phyloP scores from a whole-genome alignment of 1,139 yeast genomes.

The Sugiyamaella grinbergsii region DNA sequence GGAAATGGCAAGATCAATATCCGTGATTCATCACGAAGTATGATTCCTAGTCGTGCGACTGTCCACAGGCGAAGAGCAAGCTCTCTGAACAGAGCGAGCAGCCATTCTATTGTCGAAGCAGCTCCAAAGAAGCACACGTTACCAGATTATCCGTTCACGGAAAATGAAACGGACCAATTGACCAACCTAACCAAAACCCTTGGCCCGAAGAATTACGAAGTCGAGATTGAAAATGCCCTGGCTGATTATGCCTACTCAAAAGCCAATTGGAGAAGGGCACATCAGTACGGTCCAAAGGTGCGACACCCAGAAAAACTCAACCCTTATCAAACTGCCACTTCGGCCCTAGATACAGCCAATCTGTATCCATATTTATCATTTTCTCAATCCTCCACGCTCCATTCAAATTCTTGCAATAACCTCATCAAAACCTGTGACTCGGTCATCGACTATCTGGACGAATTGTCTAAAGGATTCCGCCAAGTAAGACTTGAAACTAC shows the following conservation, averaged over 20 bases:
- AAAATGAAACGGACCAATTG: background rate
- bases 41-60: slow-evolving; percentile 18
- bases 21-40: background rate
- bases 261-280: background rate
- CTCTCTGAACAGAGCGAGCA: slow-evolving; percentile 20
- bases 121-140: background rate
- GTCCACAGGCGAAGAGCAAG: slow-evolving; percentile 32
- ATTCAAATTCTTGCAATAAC: slow-evolving; percentile 35
- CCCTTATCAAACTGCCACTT: background rate
- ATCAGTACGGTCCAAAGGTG: no score
- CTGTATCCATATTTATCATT: slow-evolving; percentile 32
- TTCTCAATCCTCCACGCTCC: slow-evolving; percentile 40
- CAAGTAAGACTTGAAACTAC: slow-evolving; percentile 61
- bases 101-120: background rate
- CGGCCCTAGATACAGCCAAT: slow-evolving; percentile 33
- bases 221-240: slow-evolving; percentile 7
- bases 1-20: slow-evolving; percentile 9
- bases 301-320: no score
- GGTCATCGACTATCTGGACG: slow-evolving; percentile 49
- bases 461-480: slow-evolving; percentile 54
- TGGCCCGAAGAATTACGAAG: background rate
- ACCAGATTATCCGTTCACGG: slow-evolving; percentile 15
- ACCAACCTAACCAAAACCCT: slow-evolving; percentile 1
- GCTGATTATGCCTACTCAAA: background rate
- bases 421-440: slow-evolving; percentile 49